A percentile compares a stretch with the other conserved stretches of the same genome.
Evolutionary conservation across 306 rosid genomes (phyloP).

Genomic region (Sophora flavescens): DNA sequence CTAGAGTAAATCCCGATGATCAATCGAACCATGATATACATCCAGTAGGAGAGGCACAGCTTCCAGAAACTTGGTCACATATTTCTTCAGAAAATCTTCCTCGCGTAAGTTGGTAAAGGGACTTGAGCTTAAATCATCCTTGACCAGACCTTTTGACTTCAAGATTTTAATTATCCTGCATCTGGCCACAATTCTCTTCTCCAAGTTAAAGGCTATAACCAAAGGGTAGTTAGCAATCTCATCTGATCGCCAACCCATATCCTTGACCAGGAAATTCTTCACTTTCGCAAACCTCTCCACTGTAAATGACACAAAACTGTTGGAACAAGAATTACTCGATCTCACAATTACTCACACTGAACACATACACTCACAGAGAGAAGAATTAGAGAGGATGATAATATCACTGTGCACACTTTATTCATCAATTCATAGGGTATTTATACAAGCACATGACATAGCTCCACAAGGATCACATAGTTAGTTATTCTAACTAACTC

Average conservation of each 20-base stretch:
- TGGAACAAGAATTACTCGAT: no score
- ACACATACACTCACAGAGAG: no score
- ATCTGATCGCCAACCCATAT: constrained; percentile 7
- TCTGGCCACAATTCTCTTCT: constrained; percentile 46
- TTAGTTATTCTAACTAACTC: no score
- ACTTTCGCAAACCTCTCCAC: constrained; percentile 21
- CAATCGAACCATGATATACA: neutral
- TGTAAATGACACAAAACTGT: constrained; percentile 14
- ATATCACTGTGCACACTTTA: no score
- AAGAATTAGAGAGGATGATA: no score
- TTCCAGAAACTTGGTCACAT: neutral
- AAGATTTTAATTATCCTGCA: constrained; percentile 7
- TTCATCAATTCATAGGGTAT: no score
- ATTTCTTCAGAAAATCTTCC: neutral
- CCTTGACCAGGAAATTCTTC: constrained; percentile 41
- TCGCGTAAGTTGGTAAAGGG: neutral
- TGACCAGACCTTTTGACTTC: constrained; percentile 23
- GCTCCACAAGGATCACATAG: no score
- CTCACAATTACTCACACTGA: no score
- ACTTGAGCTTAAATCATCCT: neutral
- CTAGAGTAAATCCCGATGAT: neutral
- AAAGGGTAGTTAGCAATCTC: constrained; percentile 11
- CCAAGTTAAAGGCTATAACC: constrained; percentile 30
- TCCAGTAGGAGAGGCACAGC: constrained; percentile 14
- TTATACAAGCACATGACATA: no score